Base-by-base conservation (phyloP, 345 rosid species). In the Heritiera littoralis region DNA sequence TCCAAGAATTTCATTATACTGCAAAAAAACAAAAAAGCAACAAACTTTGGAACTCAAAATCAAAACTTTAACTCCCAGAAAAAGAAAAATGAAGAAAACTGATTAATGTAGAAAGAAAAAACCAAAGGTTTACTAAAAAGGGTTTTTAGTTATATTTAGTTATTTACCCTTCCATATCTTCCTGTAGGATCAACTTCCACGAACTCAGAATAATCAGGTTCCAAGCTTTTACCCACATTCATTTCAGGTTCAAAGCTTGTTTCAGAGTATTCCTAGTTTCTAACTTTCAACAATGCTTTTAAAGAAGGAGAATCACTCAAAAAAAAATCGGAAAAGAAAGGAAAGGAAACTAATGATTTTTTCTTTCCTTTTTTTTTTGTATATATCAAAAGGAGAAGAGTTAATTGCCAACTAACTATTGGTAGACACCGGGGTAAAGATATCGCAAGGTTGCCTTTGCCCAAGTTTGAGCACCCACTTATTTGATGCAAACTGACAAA, bases 121-220 rank as follows among this genome's bases (percentile, higher is more conserved):
- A 64, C 20, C 30, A 55, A 10, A 15, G 28, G 20, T 55, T 65
- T 23, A 30, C 11, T 2, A 23, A 30, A 69, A 65, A 67, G 56
- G 74, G 71, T n/a, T 10, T 1, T 1, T 13, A 11, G 3, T 9
- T 18, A 0, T 59, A 60, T 41, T 45, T 40, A 78, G 77, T 69
- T 69, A 77, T 72, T 41, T 45, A 87, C 99, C 88, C 99, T 90
- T 88, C 99, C 98, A 86, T 97, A 97, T 97, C 99, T 94, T 85
- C 99, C 99, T 13, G 98, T 87, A 72, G 98, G 99, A 89, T 97
- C 99, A 84, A 89, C 89, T 85, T 97, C 99, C 81, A 89, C 95
- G 82, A 89, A 94, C 77, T 86, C 97, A 69, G 86, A 86, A 82
- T n/a, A 82, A 79, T 87, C 89, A 9, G 77, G 30, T 77, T 79